Conservation (phyloP, 129 eudicot genomes). For the Kitagawia praeruptora region DNA sequence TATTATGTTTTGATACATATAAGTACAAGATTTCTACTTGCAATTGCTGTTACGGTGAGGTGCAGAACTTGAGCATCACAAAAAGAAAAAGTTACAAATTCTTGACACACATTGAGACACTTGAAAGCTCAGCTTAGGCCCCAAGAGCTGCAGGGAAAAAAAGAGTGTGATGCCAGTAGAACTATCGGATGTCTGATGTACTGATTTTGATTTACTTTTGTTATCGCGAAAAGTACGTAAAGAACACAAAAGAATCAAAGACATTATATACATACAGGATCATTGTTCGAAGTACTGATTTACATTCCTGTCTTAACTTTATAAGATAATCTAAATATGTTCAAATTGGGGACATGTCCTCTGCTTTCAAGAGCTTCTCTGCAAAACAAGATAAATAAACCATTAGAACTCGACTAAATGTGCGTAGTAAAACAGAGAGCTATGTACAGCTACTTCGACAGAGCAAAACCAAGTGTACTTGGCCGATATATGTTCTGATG, state of each 20-base stretch:
- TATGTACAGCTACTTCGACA: no score
- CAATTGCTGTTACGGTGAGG: no score
- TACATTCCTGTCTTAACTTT: not conserved
- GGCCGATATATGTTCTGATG: no score
- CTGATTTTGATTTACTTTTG: not conserved
- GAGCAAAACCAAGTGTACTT: not conserved
- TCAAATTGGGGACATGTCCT: not conserved
- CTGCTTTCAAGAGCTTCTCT: not conserved
- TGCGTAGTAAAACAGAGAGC: not conserved
- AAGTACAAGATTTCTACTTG: no score
- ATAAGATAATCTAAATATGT: not conserved
- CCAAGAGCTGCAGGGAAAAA: not conserved
- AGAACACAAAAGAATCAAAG: not conserved
- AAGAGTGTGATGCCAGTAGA: not conserved
- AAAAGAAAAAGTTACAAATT: no score
- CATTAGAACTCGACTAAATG: not conserved
- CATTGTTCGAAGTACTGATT: not conserved
- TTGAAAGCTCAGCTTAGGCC: not conserved
- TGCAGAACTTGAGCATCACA: no score
- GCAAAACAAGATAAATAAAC: not conserved
- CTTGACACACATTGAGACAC: not conserved
- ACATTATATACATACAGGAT: not conserved
- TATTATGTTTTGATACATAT: no score
- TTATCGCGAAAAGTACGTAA: not conserved
- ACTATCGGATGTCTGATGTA: not conserved